Conservation (phyloP, 495 filamentous ascomycete species). For the Hypoxylon cercidicola region DNA sequence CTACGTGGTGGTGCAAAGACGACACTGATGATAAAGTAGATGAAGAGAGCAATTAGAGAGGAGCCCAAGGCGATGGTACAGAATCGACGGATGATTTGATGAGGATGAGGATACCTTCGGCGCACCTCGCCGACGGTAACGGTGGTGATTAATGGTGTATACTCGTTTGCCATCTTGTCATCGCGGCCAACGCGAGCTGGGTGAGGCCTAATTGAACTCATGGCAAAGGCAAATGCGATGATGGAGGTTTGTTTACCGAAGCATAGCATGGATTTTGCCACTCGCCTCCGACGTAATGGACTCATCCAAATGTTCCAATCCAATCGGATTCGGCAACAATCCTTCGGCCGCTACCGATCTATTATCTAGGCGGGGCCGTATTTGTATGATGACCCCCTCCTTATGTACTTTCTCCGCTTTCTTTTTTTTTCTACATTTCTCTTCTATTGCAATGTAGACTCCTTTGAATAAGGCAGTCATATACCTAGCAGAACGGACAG, state of each 20-base stretch:
- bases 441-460: too few species aligned
- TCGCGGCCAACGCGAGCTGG: conserved; percentile 21
- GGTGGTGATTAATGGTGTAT: conserved; percentile 69
- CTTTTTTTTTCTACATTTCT: too few species aligned
- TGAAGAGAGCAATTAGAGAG: conserved; percentile 65
- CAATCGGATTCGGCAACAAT: conserved; percentile 16
- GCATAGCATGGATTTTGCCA: conserved; percentile 9
- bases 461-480: too few species aligned
- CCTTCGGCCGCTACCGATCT: background rate
- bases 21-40: conserved; percentile 71
- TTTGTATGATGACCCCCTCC: background rate
- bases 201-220: conserved; percentile 18
- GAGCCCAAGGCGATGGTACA: conserved; percentile 72
- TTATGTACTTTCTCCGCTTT: too few species aligned
- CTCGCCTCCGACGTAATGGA: conserved; percentile 35
- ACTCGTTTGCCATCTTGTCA: conserved; percentile 64
- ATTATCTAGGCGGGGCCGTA: conserved; percentile 3
- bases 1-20: conserved; percentile 56
- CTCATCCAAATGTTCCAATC: conserved; percentile 30
- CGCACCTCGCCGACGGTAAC: conserved; percentile 63
- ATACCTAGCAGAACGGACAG: too few species aligned
- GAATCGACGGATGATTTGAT: conserved; percentile 73
- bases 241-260: conserved; percentile 12
- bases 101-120: conserved; percentile 74
- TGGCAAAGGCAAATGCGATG: conserved; percentile 13